These are phyloP conservation scores for Triticum monococcum DNA, from an alignment of 176 grass and related monocot genomes.

Conservation along the genomic window DNA sequence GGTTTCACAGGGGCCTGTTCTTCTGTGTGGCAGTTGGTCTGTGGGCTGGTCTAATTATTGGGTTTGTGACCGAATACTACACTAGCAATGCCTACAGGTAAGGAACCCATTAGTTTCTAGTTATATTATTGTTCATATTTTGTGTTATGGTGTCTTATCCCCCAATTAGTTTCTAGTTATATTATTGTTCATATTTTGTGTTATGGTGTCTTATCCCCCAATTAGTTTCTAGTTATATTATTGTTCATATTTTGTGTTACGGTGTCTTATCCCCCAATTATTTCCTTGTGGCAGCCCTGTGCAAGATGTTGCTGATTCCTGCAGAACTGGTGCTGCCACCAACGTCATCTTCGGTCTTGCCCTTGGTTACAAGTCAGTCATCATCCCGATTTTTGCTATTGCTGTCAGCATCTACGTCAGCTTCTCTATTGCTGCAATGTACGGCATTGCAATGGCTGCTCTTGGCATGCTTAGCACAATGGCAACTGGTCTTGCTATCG, in stretches of 20 bases:
- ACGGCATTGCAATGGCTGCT: slow-evolving; percentile 89
- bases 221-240: too few relatives aligned
- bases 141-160: background rate
- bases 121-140: background rate
- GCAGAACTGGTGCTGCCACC: slow-evolving; percentile 89
- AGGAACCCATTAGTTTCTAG: background rate
- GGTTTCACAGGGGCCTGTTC: slow-evolving; percentile 69
- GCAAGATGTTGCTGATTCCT: slow-evolving; percentile 90
- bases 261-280: background rate
- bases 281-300: slow-evolving; percentile 63
- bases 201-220: background rate
- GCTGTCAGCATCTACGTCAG: slow-evolving; percentile 88
- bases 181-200: background rate
- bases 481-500: slow-evolving; percentile 84
- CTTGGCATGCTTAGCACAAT: slow-evolving; percentile 96
- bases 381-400: slow-evolving; percentile 89
- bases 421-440: slow-evolving; percentile 88
- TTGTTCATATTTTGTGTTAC: background rate
- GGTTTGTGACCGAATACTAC: slow-evolving; percentile 87
- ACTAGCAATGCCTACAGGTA: slow-evolving; percentile 90
- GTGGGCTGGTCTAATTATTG: slow-evolving; percentile 90
- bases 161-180: background rate
- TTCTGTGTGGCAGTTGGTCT: slow-evolving; percentile 89
- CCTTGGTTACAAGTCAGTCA: slow-evolving; percentile 90
- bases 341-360: slow-evolving; percentile 93